A percentile compares a stretch with the other conserved stretches of the same genome.
Evolutionary conservation across 257 asterid species (phyloP).

Genomic region (Cruciata laevipes): DNA sequence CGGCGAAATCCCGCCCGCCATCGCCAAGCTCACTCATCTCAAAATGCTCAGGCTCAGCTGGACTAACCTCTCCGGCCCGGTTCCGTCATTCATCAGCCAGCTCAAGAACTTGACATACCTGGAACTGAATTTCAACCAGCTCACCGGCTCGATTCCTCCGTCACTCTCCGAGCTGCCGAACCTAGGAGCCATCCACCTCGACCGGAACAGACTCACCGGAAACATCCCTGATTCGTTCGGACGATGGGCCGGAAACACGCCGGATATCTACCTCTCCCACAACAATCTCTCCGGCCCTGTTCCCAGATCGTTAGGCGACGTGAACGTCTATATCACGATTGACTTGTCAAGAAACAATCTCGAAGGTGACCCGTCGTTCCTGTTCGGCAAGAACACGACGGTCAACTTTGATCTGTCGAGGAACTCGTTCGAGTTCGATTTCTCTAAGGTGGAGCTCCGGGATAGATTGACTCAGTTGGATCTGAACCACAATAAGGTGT

Average conservation of each 20-base stretch:
- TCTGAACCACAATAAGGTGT: conserved; percentile 1
- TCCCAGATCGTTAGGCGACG: conserved; percentile 30
- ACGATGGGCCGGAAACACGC: conserved; percentile 13
- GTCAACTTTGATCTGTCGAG: not conserved
- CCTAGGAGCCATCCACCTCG: conserved; percentile 7
- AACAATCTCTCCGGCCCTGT: conserved; percentile 49
- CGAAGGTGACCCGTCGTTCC: conserved; percentile 39
- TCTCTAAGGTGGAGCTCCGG: conserved; percentile 33
- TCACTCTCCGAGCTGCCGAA: conserved; percentile 32
- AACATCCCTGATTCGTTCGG: conserved; percentile 17
- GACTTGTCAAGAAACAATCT: conserved; percentile 46
- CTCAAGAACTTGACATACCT: conserved; percentile 20
- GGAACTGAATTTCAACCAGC: conserved; percentile 1
- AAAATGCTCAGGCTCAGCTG: conserved; percentile 13
- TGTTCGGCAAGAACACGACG: conserved; percentile 40
- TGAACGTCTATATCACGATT: conserved; percentile 23
- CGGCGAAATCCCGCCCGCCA: conserved; percentile 38
- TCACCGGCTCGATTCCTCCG: conserved; percentile 21
- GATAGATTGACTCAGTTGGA: conserved; percentile 22
- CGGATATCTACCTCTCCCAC: conserved; percentile 41
- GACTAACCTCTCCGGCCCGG: conserved; percentile 24
- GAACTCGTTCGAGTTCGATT: conserved; percentile 30
- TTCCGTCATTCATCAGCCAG: conserved; percentile 8
- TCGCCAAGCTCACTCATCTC: conserved; percentile 33
- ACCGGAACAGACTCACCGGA: conserved; percentile 3